Evolutionary conservation across 192 early-diverging fungal genomes (phyloP).

Genomic region (Gryganskiella cystojenkinii): DNA sequence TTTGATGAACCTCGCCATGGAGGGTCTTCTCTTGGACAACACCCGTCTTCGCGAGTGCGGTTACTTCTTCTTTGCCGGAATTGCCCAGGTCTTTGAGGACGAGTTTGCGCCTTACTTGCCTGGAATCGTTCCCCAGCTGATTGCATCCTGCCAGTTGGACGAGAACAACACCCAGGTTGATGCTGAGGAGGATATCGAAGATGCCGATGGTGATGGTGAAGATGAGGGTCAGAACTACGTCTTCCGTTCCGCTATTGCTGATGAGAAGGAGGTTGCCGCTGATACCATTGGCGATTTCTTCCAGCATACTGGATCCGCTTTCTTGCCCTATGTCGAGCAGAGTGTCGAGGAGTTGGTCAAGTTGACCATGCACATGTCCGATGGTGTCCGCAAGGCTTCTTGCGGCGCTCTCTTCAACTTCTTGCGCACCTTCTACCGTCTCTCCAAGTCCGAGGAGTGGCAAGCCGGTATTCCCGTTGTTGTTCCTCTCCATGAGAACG

Average conservation of each 20-base stretch:
- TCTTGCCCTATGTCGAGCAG: constrained; percentile 87
- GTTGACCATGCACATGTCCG: constrained; percentile 81
- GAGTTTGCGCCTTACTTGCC: constrained; percentile 85
- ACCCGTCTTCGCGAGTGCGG: constrained; percentile 84
- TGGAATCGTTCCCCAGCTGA: constrained; percentile 82
- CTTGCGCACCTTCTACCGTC: constrained; percentile 80
- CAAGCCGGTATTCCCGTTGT: constrained; percentile 75
- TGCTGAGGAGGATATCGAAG: constrained; percentile 47
- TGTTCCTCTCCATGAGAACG: constrained; percentile 82
- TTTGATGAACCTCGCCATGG: constrained; percentile 79
- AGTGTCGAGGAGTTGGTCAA: constrained; percentile 72
- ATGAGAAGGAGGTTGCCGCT: constrained; percentile 93
- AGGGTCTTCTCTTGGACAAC: constrained; percentile 81
- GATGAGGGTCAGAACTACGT: constrained; percentile 70
- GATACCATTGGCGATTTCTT: constrained; percentile 92
- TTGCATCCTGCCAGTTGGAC: constrained; percentile 81
- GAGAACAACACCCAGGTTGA: constrained; percentile 63
- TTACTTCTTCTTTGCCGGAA: constrained; percentile 87
- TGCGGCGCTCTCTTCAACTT: constrained; percentile 78
- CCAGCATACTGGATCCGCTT: constrained; percentile 74
- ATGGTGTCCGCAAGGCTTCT: constrained; percentile 85
- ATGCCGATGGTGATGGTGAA: constrained; percentile 58
- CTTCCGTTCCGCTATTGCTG: constrained; percentile 84
- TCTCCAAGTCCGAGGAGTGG: constrained; percentile 77
- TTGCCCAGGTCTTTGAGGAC: constrained; percentile 82